These are phyloP conservation scores for Fusarium nurragi DNA, from an alignment of 2,329 filamentous ascomycete genomes.

Conservation along the genomic window DNA sequence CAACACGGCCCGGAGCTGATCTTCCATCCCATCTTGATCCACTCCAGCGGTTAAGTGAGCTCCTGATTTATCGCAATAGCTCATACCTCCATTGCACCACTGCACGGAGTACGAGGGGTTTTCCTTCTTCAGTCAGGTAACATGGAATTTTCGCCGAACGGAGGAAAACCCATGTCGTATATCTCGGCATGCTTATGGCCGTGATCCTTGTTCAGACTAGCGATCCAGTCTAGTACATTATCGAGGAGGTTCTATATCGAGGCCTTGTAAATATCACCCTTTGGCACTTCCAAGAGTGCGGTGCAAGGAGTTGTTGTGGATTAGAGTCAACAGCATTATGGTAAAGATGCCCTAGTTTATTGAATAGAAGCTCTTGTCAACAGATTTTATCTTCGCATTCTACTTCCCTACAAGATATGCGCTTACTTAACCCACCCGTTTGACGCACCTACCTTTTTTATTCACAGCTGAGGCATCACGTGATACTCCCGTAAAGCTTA, in stretches of 20 bases:
- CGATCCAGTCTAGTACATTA: slow-evolving; percentile 33
- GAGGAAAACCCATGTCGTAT: slow-evolving; percentile 17
- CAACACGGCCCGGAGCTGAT: neutral
- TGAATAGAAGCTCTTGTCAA: neutral
- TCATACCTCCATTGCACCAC: too few species aligned
- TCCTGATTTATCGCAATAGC: neutral
- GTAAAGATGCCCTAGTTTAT: too few species aligned
- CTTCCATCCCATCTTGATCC: slow-evolving; percentile 11
- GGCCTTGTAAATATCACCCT: slow-evolving; percentile 1
- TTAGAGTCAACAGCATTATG: neutral
- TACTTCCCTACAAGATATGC: neutral
- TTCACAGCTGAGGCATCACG: slow-evolving; percentile 32
- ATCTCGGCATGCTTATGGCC: slow-evolving; percentile 19
- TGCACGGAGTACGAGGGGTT: too few species aligned
- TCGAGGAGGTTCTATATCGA: slow-evolving; percentile 30
- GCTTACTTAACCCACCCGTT: slow-evolving; percentile 13
- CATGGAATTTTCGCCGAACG: slow-evolving; percentile 15
- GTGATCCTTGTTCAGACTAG: slow-evolving; percentile 30
- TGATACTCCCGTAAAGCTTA: slow-evolving; percentile 14
- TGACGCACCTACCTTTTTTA: neutral
- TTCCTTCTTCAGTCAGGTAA: slow-evolving; percentile 10
- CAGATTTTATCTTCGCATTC: neutral
- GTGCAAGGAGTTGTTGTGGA: too few species aligned
- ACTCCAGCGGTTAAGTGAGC: neutral
- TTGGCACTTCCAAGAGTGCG: neutral